Percentiles rank a stretch among this genome's conserved stretches.
phyloP scores from a whole-genome alignment of 331 rosid species.

The Pyrus hybrid region DNA sequence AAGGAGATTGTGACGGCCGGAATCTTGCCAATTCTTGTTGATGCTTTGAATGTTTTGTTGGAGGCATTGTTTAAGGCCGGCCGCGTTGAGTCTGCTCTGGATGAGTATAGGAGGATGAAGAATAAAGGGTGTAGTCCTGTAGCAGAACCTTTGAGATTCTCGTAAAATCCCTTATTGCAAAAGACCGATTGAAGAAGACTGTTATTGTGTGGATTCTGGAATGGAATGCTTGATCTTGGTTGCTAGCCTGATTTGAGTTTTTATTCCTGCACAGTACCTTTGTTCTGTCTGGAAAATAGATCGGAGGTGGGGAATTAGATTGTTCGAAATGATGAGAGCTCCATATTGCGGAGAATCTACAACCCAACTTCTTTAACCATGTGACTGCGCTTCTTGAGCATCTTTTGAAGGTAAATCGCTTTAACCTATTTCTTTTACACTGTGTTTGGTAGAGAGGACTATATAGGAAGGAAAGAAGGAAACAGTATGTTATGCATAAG shows the following conservation, averaged over 20 bases:
- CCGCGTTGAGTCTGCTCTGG: slow-evolving; percentile 51
- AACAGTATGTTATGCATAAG: too few species aligned
- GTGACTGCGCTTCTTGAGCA: too few species aligned
- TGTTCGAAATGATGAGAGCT: slow-evolving; percentile 62
- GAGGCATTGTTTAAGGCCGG: slow-evolving; percentile 37
- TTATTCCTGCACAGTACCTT: slow-evolving; percentile 45
- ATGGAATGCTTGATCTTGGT: slow-evolving; percentile 33
- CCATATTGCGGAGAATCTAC: not conserved
- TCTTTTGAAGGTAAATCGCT: too few species aligned
- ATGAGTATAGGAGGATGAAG: slow-evolving; percentile 69
- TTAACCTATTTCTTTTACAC: too few species aligned
- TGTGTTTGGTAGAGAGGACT: too few species aligned
- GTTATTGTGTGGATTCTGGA: slow-evolving; percentile 20
- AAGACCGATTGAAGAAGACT: slow-evolving; percentile 54
- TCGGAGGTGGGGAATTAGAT: slow-evolving; percentile 42
- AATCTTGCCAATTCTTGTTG: slow-evolving; percentile 36
- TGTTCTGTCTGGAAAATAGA: slow-evolving; percentile 57
- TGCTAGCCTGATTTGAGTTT: slow-evolving; percentile 50
- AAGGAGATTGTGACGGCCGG: slow-evolving; percentile 86
- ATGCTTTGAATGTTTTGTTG: slow-evolving; percentile 69
- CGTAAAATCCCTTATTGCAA: slow-evolving; percentile 40
- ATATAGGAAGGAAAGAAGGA: too few species aligned
- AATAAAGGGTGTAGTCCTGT: slow-evolving; percentile 70
- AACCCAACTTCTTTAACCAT: too few species aligned
- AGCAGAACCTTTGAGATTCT: slow-evolving; percentile 58